Evolutionary conservation across 345 rosid genomes (phyloP).

Genomic region (Eucalyptus curtisii): DNA sequence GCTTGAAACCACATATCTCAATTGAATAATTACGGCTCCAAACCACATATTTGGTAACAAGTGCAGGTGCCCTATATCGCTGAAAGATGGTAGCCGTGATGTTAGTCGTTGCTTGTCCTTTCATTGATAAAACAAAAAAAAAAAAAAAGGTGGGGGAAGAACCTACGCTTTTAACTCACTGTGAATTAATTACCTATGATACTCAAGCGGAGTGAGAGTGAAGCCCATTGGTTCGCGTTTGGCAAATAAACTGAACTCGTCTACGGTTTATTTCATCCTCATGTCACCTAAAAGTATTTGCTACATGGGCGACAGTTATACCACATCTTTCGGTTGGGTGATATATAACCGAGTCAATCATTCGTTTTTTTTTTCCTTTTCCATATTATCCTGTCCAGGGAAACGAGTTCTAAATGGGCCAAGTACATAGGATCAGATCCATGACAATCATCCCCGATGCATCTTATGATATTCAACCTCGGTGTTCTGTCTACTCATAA

Average conservation of each 20-base stretch:
- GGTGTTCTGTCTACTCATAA: not conserved
- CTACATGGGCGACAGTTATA: not conserved
- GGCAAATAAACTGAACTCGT: not conserved
- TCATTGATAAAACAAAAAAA: too few relatives aligned
- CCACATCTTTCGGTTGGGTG: not conserved
- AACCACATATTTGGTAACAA: not conserved
- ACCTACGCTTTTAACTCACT: not conserved
- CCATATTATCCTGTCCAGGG: not conserved
- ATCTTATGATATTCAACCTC: not conserved
- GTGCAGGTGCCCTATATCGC: not conserved
- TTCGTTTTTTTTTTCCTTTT: too few relatives aligned
- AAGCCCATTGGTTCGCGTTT: not conserved
- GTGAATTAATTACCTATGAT: not conserved
- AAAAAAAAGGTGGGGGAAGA: too few relatives aligned
- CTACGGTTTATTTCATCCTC: not conserved
- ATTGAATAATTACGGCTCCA: too few relatives aligned
- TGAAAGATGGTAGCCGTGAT: not conserved
- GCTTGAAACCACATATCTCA: not conserved
- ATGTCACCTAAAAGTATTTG: not conserved
- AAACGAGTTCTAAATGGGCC: not conserved
- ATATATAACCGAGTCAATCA: not conserved
- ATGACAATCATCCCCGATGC: not conserved
- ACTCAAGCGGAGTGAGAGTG: not conserved
- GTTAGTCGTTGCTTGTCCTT: not conserved
- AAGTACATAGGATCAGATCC: not conserved